Base-by-base conservation (phyloP, 495 filamentous ascomycete species). In the Corynascus novoguineensis region DNA sequence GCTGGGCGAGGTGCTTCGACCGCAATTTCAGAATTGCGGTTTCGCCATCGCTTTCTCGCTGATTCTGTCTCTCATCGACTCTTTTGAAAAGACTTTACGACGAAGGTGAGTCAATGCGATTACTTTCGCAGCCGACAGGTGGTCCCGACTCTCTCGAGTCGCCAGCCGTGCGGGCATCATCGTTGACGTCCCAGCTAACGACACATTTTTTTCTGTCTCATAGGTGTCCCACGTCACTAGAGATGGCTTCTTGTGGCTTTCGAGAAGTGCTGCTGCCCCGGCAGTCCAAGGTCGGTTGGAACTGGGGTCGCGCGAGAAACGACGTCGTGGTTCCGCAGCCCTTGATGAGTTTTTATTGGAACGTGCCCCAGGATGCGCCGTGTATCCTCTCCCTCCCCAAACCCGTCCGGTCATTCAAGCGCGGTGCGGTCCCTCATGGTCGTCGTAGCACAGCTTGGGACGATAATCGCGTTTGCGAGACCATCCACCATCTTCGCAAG, bases 351-450 rank as follows among this genome's bases (percentile, higher is more conserved):
- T 68, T 74, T 54, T 79, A 72, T 59, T 63, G 42, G 46, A 45
- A 66, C 0, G 41, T 69, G 10, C 68, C 69, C 0, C 1, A 21
- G 0, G 44, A 58, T 4, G 57, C 65, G 3, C 34, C 48, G 10
- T 73, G 71, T 34, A 54, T 65, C 15, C 74, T 76, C 59, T 78
- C 75, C 0, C 67, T 69, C 12, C 37, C 59, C 28, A 65, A 69
- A 47, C 59, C 57, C 17, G 19, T 55, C 40, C 66, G 68, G 34
- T 21, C 14, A 0, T 44, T 73, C 5, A 42, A 60, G 14, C 62
- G 68, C 42, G 59, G 64, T 8, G 9, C 5, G n/a, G 58, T 58
- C 45, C 48, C 56, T 60, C 58, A n/a, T n/a, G n/a, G n/a, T 48
- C 63, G 67, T 52, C 41, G 64, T 37, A 38, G 62, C 21, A 27